Evolutionary conservation across 768 basidiomycete species (phyloP).

Genomic region (Galerina sulciceps): DNA sequence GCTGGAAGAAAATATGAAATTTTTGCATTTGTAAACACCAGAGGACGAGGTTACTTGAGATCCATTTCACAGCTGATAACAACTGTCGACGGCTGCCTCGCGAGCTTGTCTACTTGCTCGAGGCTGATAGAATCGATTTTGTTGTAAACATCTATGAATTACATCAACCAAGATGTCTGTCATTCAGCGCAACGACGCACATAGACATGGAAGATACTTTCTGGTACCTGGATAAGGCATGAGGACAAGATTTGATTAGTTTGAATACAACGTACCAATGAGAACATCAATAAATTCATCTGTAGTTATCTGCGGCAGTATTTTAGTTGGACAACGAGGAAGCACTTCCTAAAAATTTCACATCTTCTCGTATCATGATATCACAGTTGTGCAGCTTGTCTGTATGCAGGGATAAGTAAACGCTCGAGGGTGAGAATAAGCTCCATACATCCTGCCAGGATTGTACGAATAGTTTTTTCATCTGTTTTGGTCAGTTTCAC

Average conservation of each 20-base stretch:
- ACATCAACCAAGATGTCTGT: not conserved
- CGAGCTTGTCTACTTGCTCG: slow-evolving; percentile 82
- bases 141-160: slow-evolving; percentile 83
- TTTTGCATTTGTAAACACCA: not conserved
- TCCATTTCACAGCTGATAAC: slow-evolving; percentile 97
- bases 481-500: slow-evolving; percentile 95
- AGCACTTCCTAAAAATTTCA: slow-evolving; percentile 36
- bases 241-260: not conserved
- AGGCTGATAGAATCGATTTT: slow-evolving; percentile 91
- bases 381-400: slow-evolving; percentile 95
- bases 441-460: slow-evolving; percentile 87
- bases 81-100: slow-evolving; percentile 81
- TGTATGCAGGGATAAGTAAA: slow-evolving; percentile 26
- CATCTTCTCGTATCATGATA: slow-evolving; percentile 98
- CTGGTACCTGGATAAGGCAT: slow-evolving; percentile 65
- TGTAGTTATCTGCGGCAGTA: slow-evolving; percentile 72
- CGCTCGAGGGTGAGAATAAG: slow-evolving; percentile 11
- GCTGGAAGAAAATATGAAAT: slow-evolving; percentile 37
- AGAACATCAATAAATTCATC: slow-evolving; percentile 99
- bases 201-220: slow-evolving; percentile 95
- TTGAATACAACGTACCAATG: slow-evolving; percentile 58
- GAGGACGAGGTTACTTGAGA: slow-evolving; percentile 64
- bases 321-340: slow-evolving; percentile 4
- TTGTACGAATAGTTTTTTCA: slow-evolving; percentile 92
- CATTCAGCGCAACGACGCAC: slow-evolving; percentile 42